Percentiles rank a stretch among this genome's conserved stretches.
These are phyloP conservation scores for Vanrija pseudolonga DNA, from an alignment of 1,284 basidiomycete genomes.

Conservation along the genomic window DNA sequence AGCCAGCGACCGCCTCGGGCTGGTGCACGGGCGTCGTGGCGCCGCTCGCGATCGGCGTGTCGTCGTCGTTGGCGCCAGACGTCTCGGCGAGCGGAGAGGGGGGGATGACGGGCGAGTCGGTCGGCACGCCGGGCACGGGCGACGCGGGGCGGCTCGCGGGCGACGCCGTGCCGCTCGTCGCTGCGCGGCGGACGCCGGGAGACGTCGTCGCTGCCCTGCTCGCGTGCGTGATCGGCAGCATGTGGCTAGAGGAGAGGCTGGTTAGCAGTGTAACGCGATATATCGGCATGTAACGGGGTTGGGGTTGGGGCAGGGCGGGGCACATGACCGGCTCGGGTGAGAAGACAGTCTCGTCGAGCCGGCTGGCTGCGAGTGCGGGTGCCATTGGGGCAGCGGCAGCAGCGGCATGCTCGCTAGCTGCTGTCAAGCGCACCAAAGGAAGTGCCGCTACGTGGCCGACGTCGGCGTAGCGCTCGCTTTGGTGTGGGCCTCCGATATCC, in stretches of 20 bases:
- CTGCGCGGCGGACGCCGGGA: not conserved
- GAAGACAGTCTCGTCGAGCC: too few species aligned
- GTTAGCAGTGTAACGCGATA: not conserved
- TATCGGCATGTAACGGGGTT: not conserved
- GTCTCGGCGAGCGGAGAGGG: not conserved
- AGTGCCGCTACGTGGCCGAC: too few species aligned
- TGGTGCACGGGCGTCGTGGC: not conserved
- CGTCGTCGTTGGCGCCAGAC: not conserved
- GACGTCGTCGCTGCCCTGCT: conserved; percentile 8
- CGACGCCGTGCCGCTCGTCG: conserved; percentile 3
- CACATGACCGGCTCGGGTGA: not conserved
- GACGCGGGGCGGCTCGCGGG: conserved; percentile 1
- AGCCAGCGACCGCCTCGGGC: not conserved
- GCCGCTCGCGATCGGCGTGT: not conserved
- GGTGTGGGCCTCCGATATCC: too few species aligned
- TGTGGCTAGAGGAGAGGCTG: conserved; percentile 11
- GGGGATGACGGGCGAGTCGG: not conserved
- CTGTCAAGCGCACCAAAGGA: too few species aligned
- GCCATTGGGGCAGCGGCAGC: too few species aligned
- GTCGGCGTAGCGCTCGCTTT: too few species aligned
- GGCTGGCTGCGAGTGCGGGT: too few species aligned
- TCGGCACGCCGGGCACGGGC: conserved; percentile 3
- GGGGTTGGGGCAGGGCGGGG: too few species aligned
- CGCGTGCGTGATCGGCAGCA: conserved; percentile 18
- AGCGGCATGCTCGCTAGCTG: too few species aligned